Base-by-base conservation (phyloP, 768 basidiomycete species). In the Auriculariales sp. region DNA sequence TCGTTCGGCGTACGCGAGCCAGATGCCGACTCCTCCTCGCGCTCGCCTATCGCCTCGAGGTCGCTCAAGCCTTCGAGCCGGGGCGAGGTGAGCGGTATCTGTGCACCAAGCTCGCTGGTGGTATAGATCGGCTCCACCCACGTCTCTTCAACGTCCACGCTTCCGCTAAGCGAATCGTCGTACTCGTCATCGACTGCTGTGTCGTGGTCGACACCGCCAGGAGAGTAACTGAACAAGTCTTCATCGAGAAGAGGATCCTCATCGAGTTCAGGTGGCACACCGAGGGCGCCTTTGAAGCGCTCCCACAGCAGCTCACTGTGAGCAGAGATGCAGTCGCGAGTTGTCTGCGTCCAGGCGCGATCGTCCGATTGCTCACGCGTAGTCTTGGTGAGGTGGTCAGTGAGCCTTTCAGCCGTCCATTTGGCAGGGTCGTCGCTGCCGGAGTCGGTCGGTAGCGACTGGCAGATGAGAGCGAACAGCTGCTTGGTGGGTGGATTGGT, bases 261-360 rank as follows among this genome's bases (percentile, higher is more conserved):
- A 42, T 66, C 65, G 17, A 92, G 68, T 57, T 93, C 89, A 0
- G 81, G 83, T 9, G 91, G 90, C 3, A 91, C 81, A 4, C 91
- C 91, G 1, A 95, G 69, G 0, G 86, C 89, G 28, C 79, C 82
- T 58, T 91, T 92, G 58, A 93, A 68, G 50, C 89, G 76, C 62
- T 93, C 89, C 91, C 91, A 95, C 49, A 93, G 81, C 33, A 90
- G 76, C 58, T 93, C 90, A 11, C 80, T 83, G 54, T 80, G 81
- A 22, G 75, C 65, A 17, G 84, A 69, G 57, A 93, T 75, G 57
- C 88, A 90, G 49, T 71, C 73, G 15, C 87, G 79, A 0, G 79
- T 75, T 9, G 75, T 74, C 57, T 72, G 70, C 42, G 82, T 77
- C 87, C 88, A 95, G 27, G 77, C 59, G 17, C 72, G 69, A 57